Evolutionary conservation across 352 stramenopile genomes (phyloP), one percentile per base, ranked within the genome.

Genomic region (Globisporangium apiculatum): DNA sequence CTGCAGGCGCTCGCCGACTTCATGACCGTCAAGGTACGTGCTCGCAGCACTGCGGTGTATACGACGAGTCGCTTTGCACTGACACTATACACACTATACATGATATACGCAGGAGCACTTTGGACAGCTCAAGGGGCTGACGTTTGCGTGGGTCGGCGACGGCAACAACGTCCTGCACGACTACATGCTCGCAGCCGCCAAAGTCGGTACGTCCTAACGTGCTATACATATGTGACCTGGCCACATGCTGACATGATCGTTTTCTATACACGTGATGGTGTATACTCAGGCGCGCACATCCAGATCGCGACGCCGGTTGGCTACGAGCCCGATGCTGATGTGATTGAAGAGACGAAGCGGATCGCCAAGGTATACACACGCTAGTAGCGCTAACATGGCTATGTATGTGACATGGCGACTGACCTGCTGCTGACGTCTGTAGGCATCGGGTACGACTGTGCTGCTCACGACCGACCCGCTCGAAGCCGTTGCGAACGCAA

Each of bases 101-200:
- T 31, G 24, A 31, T 31, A 31, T 31, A 31, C 24, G 7, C 35
- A 58, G 68, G 83, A 96, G 59, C 86, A 92, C 59, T 96, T 96
- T 62, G 87, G 87, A 40, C 72, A 77, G 51, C 66, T 92, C 18
- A 70, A 93, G 17, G 94, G 93, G 5, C 89, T 98, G 48, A 99
- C 93, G 40, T 75, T 99, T 42, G 83, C 94, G 43, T 99, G 96
- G 94, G 96, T 99, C 51, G 97, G 97, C 57, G 97, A 99, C 66
- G 96, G 96, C 54, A 99, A 99, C 79, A 99, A 99, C 55, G 91
- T 98, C 36, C 70, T 97, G 48, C 96, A 99, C 64, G 96, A 99
- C 69, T 94, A 98, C 57, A 98, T 99, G 94, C 72, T 98, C 14
- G 96, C 96, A 40, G 88, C 86, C 4, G 85, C 84, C 24, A 91